Base-by-base conservation (phyloP, 164 flowering plant genomes). In the Vitis amurensis region DNA sequence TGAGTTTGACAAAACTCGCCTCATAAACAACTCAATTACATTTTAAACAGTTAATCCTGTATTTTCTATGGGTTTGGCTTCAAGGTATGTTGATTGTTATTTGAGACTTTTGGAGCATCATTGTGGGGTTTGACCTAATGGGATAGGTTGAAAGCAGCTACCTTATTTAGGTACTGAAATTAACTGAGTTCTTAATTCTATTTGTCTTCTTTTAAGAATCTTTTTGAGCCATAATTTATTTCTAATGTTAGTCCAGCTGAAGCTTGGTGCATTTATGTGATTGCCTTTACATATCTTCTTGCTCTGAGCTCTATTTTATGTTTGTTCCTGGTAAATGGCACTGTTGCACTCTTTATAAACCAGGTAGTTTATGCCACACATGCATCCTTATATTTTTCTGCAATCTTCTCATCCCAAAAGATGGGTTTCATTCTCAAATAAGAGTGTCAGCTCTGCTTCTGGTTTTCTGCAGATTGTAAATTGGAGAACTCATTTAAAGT, bases 401-500 rank as follows among this genome's bases (percentile, higher is more conserved):
- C 7, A 37, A 37, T 37, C 4, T 37, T 37, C 44, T 37, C 7
- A 37, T 37, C 44, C 44, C 44, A 37, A 37, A 6, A 37, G 44
- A 37, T 37, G 44, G 44, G 44, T 37, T 37, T 37, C 44, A 37
- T 3, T 37, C 44, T 37, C 44, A 10, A 19, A 19, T 17, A 64
- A 64, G 31, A 49, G 13, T 50, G 10, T 50, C 9, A 30, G 50
- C 6, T 51, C 13, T 68, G 16, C 47, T 62, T 14, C 55, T 11
- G 51, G 47, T 49, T 59, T n/a, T 68, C 2, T 77, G 69, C 79
- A 89, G 89, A 89, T 87, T 58, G 91, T 89, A 60, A 89, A 89
- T 59, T 89, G 93, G 93, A 89, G 77, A 83, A 74, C 76, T 61
- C 87, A 89, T 78, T 76, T 89, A 72, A 89, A 89, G 68, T 89